Base-by-base conservation (phyloP, 1,139 yeast genomes). In the Yamadazyma jaroonii region DNA sequence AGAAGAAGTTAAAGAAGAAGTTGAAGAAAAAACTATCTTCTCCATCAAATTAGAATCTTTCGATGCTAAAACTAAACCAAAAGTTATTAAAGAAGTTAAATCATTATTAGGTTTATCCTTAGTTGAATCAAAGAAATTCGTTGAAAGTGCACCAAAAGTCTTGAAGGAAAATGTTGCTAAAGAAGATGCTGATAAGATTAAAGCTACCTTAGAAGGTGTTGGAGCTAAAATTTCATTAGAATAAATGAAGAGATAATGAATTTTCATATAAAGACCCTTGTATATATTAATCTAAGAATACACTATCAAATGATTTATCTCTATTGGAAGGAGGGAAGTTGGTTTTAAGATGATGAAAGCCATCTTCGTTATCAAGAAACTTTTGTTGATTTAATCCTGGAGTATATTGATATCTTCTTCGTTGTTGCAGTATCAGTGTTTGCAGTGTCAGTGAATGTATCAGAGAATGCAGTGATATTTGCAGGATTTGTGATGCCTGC, bases 111-210 rank as follows among this genome's bases (percentile, higher is more conserved):
- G 97, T 8, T 76, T 92, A 57, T 88, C 96, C 12, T 77, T 92
- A 52, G 98, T 92, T 44, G 98, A 92, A 61, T 87, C 97, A 45
- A 94, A 92, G 81, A 92, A 92, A 72, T 87, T 92, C 52, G 99
- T 94, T 43, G 99, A 92, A 72, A 71, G 90, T 56, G 97, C 98
- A 45, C 99, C 99, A 53, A 92, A 92, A 76, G 74, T 86, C 34
- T 76, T 85, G 64, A 86, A 86, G 69, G 95, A 85, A 54, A 84
- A 84, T 50, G 87, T 85, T 42, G 80, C 89, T 44, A 85, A 86
- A 74, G 95, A 85, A 60, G 95, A 85, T 56, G 94, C 94, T 46
- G 95, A 86, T 54, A 85, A 86, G 77, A 86, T 92, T 62, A 92
- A 92, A 76, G 77, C 86, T 48, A 81, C 96, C 45, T 77, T 94